Evolutionary conservation across 768 basidiomycete species (phyloP), one percentile per base, ranked within the genome.

Genomic region (Tulasnella calospora): DNA sequence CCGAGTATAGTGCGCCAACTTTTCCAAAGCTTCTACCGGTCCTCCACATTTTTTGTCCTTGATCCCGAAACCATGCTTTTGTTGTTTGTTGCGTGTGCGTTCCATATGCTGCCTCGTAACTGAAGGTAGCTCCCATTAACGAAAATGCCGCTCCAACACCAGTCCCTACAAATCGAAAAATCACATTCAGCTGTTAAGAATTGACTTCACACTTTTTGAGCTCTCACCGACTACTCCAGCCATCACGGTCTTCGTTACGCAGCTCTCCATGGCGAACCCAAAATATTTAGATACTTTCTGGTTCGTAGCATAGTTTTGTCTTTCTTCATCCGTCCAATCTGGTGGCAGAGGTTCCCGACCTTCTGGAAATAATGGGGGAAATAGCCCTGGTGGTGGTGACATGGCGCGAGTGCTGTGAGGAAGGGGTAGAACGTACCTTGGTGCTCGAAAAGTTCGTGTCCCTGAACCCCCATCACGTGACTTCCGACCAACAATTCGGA

Each of bases 61-160:
- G 98, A 79, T 98, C 96, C 83, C 90, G 94, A 84, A 98, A 93
- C 46, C 97, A 90, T 81, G 92, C 90, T 69, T 89, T 87, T 0
- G 95, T 92, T 82, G 96, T 96, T 83, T 96, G 93, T 80, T 82
- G 91, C 82, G 17, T 86, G 88, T 15, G 86, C 86, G 81, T 89
- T 79, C 87, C 87, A 81, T 89, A 88, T 71, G 90, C 86, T 83
- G 98, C 96, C 84, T 98, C 97, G 83, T 98, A 97, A 44, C 92
- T 92, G 83, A 99, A 96, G 38, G 95, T 94, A 27, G 95, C 88
- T 44, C 94, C 94, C 97, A 99, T 98, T 79, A 98, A 88, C 1
- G 95, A 95, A 86, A 99, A 94, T 87, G 98, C 96, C 41, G 92
- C 96, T 79, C 97, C 97, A 61, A 98, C 89, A 15, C 89, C 96